Evolutionary conservation across 768 basidiomycete species (phyloP).

Genomic region (Kondoa subrosea): DNA sequence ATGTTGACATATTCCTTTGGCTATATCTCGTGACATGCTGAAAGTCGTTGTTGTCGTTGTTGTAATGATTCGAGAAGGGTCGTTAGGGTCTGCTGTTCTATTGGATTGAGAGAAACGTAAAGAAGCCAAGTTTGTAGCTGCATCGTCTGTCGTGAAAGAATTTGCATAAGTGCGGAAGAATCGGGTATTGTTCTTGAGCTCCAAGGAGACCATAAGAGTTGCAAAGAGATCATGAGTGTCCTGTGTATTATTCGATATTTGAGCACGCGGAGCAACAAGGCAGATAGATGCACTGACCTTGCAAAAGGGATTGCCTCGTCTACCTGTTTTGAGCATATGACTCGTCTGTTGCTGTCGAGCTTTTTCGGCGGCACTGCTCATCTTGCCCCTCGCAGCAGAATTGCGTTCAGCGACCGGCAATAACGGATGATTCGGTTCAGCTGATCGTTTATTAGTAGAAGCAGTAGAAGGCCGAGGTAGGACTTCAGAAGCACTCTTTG

Average conservation of each 20-base stretch:
- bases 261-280: neutral
- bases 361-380: conserved; percentile 1
- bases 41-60: conserved; percentile 99
- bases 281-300: conserved; percentile 23
- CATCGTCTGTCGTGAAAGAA: conserved; percentile 87
- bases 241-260: conserved; percentile 36
- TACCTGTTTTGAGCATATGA: conserved; percentile 29
- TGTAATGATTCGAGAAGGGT: conserved; percentile 92
- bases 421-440: neutral
- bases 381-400: neutral
- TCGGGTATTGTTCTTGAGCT: conserved; percentile 73
- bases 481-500: neutral
- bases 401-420: neutral
- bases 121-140: conserved; percentile 75
- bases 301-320: conserved; percentile 28
- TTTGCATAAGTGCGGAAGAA: conserved; percentile 91
- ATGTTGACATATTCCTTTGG: conserved; percentile 98
- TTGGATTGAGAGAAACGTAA: conserved; percentile 99
- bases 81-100: conserved; percentile 93
- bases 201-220: conserved; percentile 82
- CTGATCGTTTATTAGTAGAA: neutral
- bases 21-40: conserved; percentile 99
- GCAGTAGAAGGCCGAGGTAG: neutral
- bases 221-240: conserved; percentile 97
- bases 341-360: conserved; percentile 25